Conservation (phyloP, 805 yeast species). For the Tetrapisispora nanseiensis region DNA sequence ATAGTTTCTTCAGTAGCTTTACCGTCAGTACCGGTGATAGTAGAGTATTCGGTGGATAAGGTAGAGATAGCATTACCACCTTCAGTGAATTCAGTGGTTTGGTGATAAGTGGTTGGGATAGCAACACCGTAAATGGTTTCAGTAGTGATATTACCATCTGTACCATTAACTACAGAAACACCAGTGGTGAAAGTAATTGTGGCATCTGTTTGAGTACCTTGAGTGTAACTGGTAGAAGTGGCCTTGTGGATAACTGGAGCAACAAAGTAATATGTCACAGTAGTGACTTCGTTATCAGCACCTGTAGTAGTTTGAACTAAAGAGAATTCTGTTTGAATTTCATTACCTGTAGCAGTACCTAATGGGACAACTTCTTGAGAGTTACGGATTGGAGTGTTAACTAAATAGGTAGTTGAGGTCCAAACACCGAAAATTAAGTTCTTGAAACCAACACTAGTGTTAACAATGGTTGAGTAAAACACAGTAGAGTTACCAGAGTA, state of each 20-base stretch:
- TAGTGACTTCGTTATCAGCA: conserved; percentile 2
- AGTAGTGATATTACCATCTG: conserved; percentile 1
- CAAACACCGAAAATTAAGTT: neutral
- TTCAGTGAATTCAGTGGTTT: conserved; percentile 1
- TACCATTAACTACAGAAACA: neutral
- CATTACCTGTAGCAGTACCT: neutral
- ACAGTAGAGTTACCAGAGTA: conserved; percentile 4
- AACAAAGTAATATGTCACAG: neutral
- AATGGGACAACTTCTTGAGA: neutral
- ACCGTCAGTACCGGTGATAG: conserved; percentile 9
- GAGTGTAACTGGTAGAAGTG: conserved; percentile 1
- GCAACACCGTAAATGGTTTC: conserved; percentile 2
- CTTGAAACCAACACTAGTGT: neutral
- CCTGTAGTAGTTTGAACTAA: neutral
- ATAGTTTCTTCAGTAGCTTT: conserved; percentile 7
- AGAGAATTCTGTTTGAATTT: neutral
- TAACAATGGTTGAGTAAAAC: conserved; percentile 2
- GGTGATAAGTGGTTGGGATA: conserved; percentile 4
- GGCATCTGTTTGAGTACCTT: conserved; percentile 4
- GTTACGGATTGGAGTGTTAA: conserved; percentile 3
- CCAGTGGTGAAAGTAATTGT: neutral
- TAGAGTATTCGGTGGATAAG: conserved; percentile 5
- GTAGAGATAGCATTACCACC: conserved; percentile 4
- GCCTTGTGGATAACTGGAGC: neutral
- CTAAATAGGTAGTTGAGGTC: conserved; percentile 1